These are phyloP conservation scores for Moniliella sp. DNA, from an alignment of 1,284 basidiomycete species.

Conservation along the genomic window DNA sequence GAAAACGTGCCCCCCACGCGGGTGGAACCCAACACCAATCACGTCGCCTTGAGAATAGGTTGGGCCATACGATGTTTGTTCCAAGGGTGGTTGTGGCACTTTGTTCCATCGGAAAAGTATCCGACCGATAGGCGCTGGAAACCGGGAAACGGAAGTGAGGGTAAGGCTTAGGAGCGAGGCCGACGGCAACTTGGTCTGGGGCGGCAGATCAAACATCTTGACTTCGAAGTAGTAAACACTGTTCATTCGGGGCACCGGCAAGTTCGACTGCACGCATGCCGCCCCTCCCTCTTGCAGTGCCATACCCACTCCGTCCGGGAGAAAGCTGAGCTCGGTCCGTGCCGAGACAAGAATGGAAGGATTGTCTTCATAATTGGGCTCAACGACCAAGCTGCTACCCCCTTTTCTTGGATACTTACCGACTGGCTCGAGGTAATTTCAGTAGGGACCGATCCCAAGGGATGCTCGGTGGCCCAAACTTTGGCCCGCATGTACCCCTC, in stretches of 20 bases:
- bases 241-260: slow-evolving; percentile 77
- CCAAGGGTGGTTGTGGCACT: too few relatives aligned
- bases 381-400: slow-evolving; percentile 88
- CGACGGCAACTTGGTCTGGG: slow-evolving; percentile 63
- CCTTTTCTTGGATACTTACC: slow-evolving; percentile 82
- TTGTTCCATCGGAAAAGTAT: too few relatives aligned
- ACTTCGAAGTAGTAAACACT: too few relatives aligned
- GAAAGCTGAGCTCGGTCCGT: slow-evolving; percentile 85
- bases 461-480: too few relatives aligned
- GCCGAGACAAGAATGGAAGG: too few relatives aligned
- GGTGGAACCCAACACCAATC: slow-evolving; percentile 73
- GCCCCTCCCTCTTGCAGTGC: slow-evolving; percentile 41
- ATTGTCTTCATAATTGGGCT: slow-evolving; percentile 82
- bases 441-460: slow-evolving; percentile 70
- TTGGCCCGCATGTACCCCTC: too few relatives aligned
- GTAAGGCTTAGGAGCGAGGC: slow-evolving; percentile 80
- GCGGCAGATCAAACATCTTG: slow-evolving; percentile 83
- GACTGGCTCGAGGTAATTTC: slow-evolving; percentile 92
- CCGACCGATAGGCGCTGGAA: too few relatives aligned
- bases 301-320: slow-evolving; percentile 68
- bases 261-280: slow-evolving; percentile 75
- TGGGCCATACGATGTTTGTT: too few relatives aligned
- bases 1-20: slow-evolving; percentile 85
- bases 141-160: slow-evolving; percentile 69
- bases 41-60: too few relatives aligned